phyloP scores from a whole-genome alignment of 23 red algal species.

The Gracilaria gracilis region DNA sequence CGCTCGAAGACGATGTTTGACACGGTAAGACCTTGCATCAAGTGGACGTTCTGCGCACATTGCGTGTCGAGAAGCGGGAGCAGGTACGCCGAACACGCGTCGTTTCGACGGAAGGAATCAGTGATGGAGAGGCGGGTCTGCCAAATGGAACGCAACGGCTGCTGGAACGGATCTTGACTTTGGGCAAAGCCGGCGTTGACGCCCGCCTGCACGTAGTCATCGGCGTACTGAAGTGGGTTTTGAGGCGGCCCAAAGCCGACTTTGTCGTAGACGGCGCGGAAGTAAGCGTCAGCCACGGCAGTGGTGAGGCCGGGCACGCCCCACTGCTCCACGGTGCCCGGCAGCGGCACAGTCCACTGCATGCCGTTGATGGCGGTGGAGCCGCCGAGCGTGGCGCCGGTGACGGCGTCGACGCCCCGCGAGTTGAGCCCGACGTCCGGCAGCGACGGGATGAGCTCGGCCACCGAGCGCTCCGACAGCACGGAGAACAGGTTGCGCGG shows the following conservation, averaged over 20 bases:
- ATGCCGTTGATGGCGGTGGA: constrained; percentile 67
- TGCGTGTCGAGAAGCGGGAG: neutral
- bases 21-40: constrained; percentile 53
- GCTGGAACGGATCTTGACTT: constrained; percentile 7
- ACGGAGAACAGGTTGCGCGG: constrained; percentile 11
- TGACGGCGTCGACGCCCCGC: constrained; percentile 8
- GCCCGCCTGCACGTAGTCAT: constrained; percentile 50
- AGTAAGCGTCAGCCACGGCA: neutral
- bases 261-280: neutral
- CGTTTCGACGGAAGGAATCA: constrained; percentile 29
- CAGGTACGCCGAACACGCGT: constrained; percentile 65
- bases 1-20: constrained; percentile 20
- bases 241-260: constrained; percentile 14
- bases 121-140: constrained; percentile 28
- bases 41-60: constrained; percentile 32
- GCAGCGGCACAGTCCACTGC: constrained; percentile 56
- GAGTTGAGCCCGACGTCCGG: constrained; percentile 31
- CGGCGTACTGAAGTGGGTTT: constrained; percentile 37
- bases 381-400: constrained; percentile 65
- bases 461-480: constrained; percentile 37
- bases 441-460: constrained; percentile 9
- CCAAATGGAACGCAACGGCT: constrained; percentile 1
- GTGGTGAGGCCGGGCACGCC: constrained; percentile 10
- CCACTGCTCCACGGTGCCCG: constrained; percentile 49
- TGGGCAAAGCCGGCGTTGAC: constrained; percentile 34